phyloP scores from a whole-genome alignment of 2,329 filamentous ascomycete genomes.

The Ustulina deusta region DNA sequence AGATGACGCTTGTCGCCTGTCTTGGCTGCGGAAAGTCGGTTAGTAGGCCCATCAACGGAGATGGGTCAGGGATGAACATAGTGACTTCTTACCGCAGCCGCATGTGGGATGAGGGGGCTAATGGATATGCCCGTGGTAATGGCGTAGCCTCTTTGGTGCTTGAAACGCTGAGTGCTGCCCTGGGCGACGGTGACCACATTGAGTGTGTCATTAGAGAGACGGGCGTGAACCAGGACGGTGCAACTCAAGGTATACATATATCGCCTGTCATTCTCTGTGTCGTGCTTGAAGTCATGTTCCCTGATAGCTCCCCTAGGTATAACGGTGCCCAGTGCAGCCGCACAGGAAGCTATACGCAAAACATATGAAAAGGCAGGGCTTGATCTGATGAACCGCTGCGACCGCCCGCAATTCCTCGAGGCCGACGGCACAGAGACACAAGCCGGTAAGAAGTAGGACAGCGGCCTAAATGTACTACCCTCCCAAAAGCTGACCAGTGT shows the following conservation, averaged over 20 bases:
- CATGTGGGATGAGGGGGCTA: neutral
- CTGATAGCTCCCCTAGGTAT: too few species aligned
- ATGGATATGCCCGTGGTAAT: neutral
- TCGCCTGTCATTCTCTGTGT: too few species aligned
- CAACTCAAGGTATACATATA: too few species aligned
- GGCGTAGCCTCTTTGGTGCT: neutral
- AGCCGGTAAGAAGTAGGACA: too few species aligned
- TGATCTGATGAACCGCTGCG: too few species aligned
- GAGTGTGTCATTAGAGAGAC: neutral
- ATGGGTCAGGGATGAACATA: too few species aligned
- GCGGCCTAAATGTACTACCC: too few species aligned
- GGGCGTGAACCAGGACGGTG: neutral
- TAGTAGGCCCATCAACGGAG: too few species aligned
- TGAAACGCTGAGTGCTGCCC: neutral
- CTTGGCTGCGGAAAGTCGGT: conserved; percentile 5
- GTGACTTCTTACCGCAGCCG: too few species aligned
- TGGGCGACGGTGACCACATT: neutral
- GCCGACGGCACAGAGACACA: neutral
- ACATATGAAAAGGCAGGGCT: neutral
- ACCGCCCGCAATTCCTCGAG: neutral
- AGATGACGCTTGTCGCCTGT: conserved; percentile 4
- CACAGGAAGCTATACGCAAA: neutral
- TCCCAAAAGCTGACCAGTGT: too few species aligned
- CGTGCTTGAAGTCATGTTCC: too few species aligned
- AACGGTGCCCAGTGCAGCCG: neutral